Evolutionary conservation across 495 filamentous ascomycete species (phyloP).

Genomic region (Aspergillus bridgeri): DNA sequence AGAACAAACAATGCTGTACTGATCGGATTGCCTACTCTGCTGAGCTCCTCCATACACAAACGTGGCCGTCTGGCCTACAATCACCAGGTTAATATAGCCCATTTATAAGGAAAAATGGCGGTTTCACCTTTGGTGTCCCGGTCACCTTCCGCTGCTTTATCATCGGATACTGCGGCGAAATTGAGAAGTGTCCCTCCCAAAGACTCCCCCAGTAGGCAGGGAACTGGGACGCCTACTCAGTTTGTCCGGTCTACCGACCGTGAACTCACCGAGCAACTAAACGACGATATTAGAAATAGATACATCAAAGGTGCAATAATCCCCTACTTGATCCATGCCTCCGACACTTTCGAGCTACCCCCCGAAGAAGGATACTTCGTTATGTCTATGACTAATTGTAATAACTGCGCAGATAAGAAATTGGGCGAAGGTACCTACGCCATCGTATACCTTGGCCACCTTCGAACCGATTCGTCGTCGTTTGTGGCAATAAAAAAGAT

Average conservation of each 20-base stretch:
- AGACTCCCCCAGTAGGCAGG: constrained; percentile 21
- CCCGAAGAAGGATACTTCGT: neutral
- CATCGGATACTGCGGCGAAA: constrained; percentile 33
- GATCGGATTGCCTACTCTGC: neutral
- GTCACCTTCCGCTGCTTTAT: constrained; percentile 28
- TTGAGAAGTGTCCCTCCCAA: constrained; percentile 37
- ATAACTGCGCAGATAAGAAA: constrained; percentile 60
- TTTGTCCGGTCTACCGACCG: constrained; percentile 24
- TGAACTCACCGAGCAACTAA: constrained; percentile 82
- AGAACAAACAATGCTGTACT: neutral
- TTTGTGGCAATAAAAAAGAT: constrained; percentile 98
- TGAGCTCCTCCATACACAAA: too few relatives aligned
- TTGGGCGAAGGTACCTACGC: constrained; percentile 97
- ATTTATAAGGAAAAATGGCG: constrained; percentile 28
- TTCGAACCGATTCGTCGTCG: constrained; percentile 60
- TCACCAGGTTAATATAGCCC: neutral
- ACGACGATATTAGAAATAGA: constrained; percentile 79
- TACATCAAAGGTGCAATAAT: constrained; percentile 72
- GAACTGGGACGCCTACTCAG: constrained; percentile 11
- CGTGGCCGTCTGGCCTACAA: neutral
- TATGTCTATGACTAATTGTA: constrained; percentile 9
- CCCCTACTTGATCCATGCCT: neutral
- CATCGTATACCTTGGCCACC: constrained; percentile 84
- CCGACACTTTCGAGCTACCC: neutral
- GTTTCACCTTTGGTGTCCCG: constrained; percentile 41